A percentile compares a stretch with the other conserved stretches of the same genome.
phyloP scores from a whole-genome alignment of 495 filamentous ascomycete species.

The Aspergillus nidulans region DNA sequence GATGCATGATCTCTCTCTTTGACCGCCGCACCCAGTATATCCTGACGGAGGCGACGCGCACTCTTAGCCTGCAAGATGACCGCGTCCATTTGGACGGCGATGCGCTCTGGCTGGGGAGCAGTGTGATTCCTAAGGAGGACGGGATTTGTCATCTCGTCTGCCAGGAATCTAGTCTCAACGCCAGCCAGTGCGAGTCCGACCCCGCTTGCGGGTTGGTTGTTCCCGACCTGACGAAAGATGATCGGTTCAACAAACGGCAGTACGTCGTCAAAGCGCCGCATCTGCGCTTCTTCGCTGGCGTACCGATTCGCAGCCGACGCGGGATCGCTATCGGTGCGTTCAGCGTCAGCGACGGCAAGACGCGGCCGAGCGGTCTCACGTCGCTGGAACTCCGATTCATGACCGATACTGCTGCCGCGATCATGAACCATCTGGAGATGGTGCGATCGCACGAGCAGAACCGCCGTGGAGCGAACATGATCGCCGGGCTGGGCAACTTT shows the following conservation, averaged over 20 bases:
- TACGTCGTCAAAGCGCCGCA: conserved; percentile 39
- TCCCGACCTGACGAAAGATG: conserved; percentile 19
- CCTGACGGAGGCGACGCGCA: conserved; percentile 57
- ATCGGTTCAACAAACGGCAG: conserved; percentile 20
- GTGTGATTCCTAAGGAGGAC: conserved; percentile 36
- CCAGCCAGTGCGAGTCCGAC: conserved; percentile 10
- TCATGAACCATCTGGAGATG: conserved; percentile 17
- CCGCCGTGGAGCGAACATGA: conserved; percentile 10
- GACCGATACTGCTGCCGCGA: conserved; percentile 13
- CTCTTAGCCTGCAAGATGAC: conserved; percentile 40
- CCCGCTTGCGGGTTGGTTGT: conserved; percentile 16
- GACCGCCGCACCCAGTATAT: conserved; percentile 52
- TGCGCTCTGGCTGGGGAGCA: conserved; percentile 37
- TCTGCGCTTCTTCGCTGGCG: conserved; percentile 53
- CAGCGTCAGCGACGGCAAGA: conserved; percentile 47
- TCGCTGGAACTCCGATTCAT: conserved; percentile 17
- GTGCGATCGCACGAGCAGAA: conserved; percentile 2
- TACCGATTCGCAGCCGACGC: conserved; percentile 49
- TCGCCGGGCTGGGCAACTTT: conserved; percentile 15
- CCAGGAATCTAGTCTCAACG: conserved; percentile 15
- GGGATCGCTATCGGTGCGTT: conserved; percentile 58
- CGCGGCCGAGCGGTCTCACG: conserved; percentile 18
- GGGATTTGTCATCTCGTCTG: conserved; percentile 43
- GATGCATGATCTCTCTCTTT: conserved; percentile 55
- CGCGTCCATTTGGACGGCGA: conserved; percentile 27